Percentiles rank a stretch among this genome's conserved stretches.
Conservation (phyloP, 1,284 basidiomycete genomes). For the Puccinia horiana region DNA sequence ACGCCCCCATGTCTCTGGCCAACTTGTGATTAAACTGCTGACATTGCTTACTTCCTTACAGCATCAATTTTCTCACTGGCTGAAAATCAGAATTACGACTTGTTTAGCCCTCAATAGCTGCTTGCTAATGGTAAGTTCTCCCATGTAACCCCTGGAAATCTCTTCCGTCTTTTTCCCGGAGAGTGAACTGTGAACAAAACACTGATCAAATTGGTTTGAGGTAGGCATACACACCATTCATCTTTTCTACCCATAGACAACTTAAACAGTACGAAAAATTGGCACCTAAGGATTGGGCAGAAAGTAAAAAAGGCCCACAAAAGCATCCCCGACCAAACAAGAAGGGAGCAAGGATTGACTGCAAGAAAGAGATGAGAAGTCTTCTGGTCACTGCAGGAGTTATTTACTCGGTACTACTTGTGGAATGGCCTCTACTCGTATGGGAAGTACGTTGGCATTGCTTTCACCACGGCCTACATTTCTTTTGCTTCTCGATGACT, state of each 20-base stretch:
- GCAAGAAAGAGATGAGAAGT: conserved; percentile 46
- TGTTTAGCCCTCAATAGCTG: conserved; percentile 45
- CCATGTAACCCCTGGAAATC: background rate
- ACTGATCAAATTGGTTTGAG: background rate
- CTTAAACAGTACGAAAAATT: conserved; percentile 34
- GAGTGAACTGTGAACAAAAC: too few species aligned
- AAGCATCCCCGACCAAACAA: conserved; percentile 19
- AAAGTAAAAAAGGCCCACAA: conserved; percentile 44
- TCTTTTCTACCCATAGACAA: conserved; percentile 39
- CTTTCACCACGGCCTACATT: background rate
- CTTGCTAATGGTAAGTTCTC: conserved; percentile 28
- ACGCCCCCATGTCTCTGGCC: background rate
- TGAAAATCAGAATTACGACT: conserved; percentile 43
- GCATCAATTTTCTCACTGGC: conserved; percentile 45
- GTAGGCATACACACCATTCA: conserved; percentile 46
- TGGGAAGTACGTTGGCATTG: conserved; percentile 25
- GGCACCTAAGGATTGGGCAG: conserved; percentile 43
- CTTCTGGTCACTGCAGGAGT: conserved; percentile 36
- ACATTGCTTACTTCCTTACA: background rate
- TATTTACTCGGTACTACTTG: conserved; percentile 42
- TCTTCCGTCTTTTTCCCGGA: background rate
- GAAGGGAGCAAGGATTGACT: conserved; percentile 40
- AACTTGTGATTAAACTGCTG: background rate
- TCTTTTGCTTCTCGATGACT: background rate
- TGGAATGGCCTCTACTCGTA: conserved; percentile 41